Conservation (phyloP, 768 basidiomycete species). For the Tubosaeta brunneosetosa region DNA sequence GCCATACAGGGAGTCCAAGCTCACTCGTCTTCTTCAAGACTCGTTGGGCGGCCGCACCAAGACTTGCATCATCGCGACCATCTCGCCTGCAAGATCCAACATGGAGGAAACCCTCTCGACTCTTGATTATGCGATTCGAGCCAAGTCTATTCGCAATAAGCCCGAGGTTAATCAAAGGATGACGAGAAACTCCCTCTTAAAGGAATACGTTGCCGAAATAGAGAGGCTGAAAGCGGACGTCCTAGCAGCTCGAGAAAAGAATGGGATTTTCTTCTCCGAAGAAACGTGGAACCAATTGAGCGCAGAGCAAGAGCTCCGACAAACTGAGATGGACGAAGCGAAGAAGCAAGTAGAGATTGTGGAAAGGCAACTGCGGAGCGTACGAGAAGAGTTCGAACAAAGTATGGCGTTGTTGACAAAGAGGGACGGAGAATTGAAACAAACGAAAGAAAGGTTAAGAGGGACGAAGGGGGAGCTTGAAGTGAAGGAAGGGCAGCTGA, state of each 20-base stretch:
- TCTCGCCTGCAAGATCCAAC: slow-evolving; percentile 90
- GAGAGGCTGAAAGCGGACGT: slow-evolving; percentile 89
- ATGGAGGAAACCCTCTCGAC: slow-evolving; percentile 98
- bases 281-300: slow-evolving; percentile 86
- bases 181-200: slow-evolving; percentile 86
- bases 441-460: slow-evolving; percentile 52
- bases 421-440: slow-evolving; percentile 70
- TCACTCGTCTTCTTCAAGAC: slow-evolving; percentile 96
- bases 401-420: slow-evolving; percentile 72
- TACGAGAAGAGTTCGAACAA: slow-evolving; percentile 90
- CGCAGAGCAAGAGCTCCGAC: slow-evolving; percentile 68
- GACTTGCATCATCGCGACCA: slow-evolving; percentile 95
- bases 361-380: slow-evolving; percentile 73
- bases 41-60: slow-evolving; percentile 97
- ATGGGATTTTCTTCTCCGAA: slow-evolving; percentile 90
- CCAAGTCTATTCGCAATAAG: slow-evolving; percentile 92
- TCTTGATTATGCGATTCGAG: slow-evolving; percentile 91
- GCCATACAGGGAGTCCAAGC: slow-evolving; percentile 96
- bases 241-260: slow-evolving; percentile 89
- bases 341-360: slow-evolving; percentile 77
- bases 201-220: slow-evolving; percentile 92
- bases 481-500: slow-evolving; percentile 54
- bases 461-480: slow-evolving; percentile 49
- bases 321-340: slow-evolving; percentile 78
- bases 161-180: slow-evolving; percentile 95